Conservation (phyloP, 2,329 filamentous ascomycete genomes). For the Epicoccum sorghinum region DNA sequence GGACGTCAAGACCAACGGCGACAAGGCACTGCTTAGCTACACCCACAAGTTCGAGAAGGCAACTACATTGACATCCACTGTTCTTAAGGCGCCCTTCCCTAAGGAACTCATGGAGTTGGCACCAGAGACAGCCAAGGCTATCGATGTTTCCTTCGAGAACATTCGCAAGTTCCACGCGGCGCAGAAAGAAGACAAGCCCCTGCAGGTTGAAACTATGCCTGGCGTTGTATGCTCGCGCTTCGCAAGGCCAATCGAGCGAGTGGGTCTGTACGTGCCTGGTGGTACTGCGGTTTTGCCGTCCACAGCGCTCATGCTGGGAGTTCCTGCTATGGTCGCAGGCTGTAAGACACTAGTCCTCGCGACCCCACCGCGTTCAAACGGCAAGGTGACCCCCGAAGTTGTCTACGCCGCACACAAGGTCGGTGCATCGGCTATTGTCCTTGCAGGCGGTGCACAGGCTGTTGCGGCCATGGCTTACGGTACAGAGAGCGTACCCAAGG, state of each 20-base stretch:
- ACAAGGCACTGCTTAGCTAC: conserved; percentile 87
- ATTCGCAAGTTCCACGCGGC: conserved; percentile 93
- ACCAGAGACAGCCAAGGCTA: conserved; percentile 85
- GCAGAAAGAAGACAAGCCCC: conserved; percentile 80
- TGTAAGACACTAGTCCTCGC: conserved; percentile 95
- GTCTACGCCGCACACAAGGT: conserved; percentile 98
- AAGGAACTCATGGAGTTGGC: conserved; percentile 82
- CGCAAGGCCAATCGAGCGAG: conserved; percentile 86
- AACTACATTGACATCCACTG: conserved; percentile 84
- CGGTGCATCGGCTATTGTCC: conserved; percentile 91
- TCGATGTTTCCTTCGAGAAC: conserved; percentile 92
- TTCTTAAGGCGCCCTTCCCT: conserved; percentile 88
- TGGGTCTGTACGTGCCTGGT: conserved; percentile 95
- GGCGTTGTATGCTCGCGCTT: conserved; percentile 95
- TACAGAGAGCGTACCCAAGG: conserved; percentile 91
- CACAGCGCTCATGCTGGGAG: conserved; percentile 96
- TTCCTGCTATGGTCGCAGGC: conserved; percentile 95
- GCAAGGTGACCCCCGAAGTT: conserved; percentile 92
- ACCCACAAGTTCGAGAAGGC: conserved; percentile 99
- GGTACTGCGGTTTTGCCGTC: conserved; percentile 97
- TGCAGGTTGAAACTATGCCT: conserved; percentile 95
- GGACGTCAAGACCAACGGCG: conserved; percentile 80
- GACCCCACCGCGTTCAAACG: conserved; percentile 86
- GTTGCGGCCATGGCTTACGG: conserved; percentile 97
- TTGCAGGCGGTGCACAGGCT: conserved; percentile 94